A percentile compares a stretch with the other conserved stretches of the same genome.
These are phyloP conservation scores for Adansonia gregorii DNA, from an alignment of 441 rosid genomes.

Conservation along the genomic window DNA sequence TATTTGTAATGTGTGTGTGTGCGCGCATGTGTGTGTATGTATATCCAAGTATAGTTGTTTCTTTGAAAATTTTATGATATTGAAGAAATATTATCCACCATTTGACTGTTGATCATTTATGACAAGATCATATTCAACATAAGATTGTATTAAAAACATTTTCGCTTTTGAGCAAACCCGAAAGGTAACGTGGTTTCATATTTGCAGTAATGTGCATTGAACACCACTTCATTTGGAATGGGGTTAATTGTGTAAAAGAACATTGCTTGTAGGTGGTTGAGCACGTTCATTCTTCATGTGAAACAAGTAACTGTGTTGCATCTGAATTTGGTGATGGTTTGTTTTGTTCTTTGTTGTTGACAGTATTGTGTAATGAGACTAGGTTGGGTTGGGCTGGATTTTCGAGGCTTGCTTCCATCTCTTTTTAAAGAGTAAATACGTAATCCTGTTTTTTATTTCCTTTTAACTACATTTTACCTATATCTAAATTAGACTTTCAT, in stretches of 20 bases:
- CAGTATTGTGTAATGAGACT: conserved; percentile 98
- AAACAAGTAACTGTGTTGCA: conserved; percentile 18
- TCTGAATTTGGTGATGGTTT: conserved; percentile 28
- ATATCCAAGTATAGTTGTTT: too few relatives aligned
- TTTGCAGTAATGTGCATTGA: background rate
- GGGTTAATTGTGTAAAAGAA: background rate
- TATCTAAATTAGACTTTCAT: conserved; percentile 21
- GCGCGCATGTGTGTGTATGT: too few relatives aligned
- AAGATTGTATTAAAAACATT: background rate
- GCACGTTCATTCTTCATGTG: background rate
- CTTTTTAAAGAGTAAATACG: conserved; percentile 82
- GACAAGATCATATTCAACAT: background rate
- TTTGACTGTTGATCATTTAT: background rate
- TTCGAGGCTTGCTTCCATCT: conserved; percentile 88
- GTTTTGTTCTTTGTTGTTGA: conserved; percentile 31
- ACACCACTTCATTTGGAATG: background rate
- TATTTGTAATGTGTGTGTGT: background rate
- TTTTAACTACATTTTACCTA: background rate
- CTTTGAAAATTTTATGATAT: background rate
- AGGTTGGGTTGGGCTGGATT: conserved; percentile 92
- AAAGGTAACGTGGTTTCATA: background rate
- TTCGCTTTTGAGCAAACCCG: background rate
- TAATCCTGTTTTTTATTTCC: conserved; percentile 3
- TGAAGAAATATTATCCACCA: conserved; percentile 3
- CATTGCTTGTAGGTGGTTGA: conserved; percentile 1